Percentiles rank a stretch among this genome's conserved stretches.
Conservation (phyloP, 208 protist species). For the Leishmania lainsoni region DNA sequence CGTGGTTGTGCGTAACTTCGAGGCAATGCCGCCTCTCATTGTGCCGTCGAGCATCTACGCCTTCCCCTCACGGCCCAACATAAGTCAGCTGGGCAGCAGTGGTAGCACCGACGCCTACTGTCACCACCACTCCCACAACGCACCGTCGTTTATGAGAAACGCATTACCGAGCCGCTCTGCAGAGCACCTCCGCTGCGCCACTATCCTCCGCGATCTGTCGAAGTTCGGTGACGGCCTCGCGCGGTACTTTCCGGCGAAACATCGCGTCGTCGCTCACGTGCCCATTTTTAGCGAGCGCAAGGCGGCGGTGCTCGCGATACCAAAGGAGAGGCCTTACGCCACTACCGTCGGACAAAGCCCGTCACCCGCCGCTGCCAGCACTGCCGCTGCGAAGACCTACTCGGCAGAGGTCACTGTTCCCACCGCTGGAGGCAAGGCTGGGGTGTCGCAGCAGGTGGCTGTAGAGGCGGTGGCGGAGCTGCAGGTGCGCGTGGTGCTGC, state of each 20-base stretch:
- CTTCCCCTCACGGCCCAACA: constrained; percentile 29
- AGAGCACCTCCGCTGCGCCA: constrained; percentile 26
- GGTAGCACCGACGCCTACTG: constrained; percentile 24
- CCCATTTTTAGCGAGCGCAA: constrained; percentile 45
- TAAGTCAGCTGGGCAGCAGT: constrained; percentile 32
- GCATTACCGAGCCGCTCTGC: constrained; percentile 24
- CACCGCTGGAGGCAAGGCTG: not conserved
- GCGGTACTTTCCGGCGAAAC: constrained; percentile 21
- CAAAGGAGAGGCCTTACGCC: constrained; percentile 25
- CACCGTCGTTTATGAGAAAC: constrained; percentile 40
- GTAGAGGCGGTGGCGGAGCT: constrained; percentile 35
- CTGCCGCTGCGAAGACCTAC: not conserved
- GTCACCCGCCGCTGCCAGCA: not conserved
- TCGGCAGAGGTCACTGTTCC: not conserved
- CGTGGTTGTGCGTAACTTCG: constrained; percentile 65
- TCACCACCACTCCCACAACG: constrained; percentile 38
- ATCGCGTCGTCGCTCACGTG: constrained; percentile 34
- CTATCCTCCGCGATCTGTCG: constrained; percentile 54
- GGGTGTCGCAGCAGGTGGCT: constrained; percentile 29
- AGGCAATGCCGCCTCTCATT: constrained; percentile 58
- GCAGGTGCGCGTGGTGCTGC: constrained; percentile 33
- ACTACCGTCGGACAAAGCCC: constrained; percentile 19
- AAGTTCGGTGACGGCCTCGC: constrained; percentile 51
- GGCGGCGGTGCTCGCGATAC: constrained; percentile 19
- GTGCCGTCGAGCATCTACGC: constrained; percentile 33